phyloP scores from a whole-genome alignment of 2,329 filamentous ascomycete species.

The Teratosphaeria nubilosa region DNA sequence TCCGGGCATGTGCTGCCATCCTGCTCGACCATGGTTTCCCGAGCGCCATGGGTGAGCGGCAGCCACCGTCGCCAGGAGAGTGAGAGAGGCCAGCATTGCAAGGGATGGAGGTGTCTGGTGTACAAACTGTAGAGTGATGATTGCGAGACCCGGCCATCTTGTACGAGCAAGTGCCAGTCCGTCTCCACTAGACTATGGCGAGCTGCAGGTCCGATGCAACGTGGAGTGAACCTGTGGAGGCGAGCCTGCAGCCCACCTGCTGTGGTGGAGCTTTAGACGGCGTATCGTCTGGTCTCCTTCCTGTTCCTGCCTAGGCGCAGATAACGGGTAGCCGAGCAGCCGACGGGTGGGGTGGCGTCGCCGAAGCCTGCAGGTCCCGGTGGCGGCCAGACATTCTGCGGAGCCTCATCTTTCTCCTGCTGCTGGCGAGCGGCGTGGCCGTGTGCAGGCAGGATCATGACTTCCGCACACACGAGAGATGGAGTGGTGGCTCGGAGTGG shows the following conservation, averaged over 20 bases:
- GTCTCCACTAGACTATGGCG: not conserved
- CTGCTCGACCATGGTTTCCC: not conserved
- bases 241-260: not conserved
- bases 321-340: not conserved
- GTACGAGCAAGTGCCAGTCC: not conserved
- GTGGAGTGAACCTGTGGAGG: not conserved
- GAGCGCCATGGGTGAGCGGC: not conserved
- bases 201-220: not conserved
- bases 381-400: no score
- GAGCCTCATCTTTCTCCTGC: no score
- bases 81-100: not conserved
- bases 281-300: not conserved
- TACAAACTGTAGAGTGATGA: not conserved
- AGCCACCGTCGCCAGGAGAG: not conserved
- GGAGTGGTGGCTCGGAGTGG: no score
- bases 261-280: not conserved
- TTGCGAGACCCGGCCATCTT: not conserved
- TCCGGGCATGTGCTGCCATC: constrained; percentile 29
- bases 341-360: not conserved
- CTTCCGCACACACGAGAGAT: no score
- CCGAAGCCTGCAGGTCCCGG: not conserved
- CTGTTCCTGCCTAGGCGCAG: not conserved
- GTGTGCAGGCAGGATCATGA: no score
- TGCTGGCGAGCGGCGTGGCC: no score
- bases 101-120: not conserved